These are phyloP conservation scores for Euphorbia tirucalli DNA, from an alignment of 345 rosid species.

Conservation along the genomic window DNA sequence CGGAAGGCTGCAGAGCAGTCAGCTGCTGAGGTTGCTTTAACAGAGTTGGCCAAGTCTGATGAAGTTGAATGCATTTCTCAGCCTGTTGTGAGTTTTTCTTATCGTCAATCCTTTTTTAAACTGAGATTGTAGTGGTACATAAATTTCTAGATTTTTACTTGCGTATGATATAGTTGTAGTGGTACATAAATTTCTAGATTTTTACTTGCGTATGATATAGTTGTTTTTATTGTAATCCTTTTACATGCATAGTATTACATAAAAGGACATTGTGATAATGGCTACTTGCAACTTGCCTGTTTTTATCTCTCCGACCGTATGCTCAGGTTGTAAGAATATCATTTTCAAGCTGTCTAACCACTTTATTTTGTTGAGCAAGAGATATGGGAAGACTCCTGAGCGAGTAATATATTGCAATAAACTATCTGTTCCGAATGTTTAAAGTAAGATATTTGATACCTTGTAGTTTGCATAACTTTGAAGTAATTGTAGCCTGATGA, in stretches of 20 bases:
- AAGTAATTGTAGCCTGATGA: background rate
- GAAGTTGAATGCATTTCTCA: slow-evolving; percentile 53
- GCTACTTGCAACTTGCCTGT: background rate
- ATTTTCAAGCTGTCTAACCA: background rate
- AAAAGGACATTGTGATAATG: background rate
- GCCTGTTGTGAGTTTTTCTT: slow-evolving; percentile 70
- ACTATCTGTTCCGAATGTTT: too few species aligned
- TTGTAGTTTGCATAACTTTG: background rate
- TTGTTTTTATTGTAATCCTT: background rate
- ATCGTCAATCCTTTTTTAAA: background rate
- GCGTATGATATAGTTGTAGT: background rate
- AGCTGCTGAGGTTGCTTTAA: slow-evolving; percentile 89
- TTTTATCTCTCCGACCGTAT: background rate
- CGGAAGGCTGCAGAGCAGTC: slow-evolving; percentile 98
- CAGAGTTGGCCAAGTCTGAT: slow-evolving; percentile 60
- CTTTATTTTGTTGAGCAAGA: background rate
- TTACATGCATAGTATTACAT: background rate
- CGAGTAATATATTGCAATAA: background rate
- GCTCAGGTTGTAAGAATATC: too few species aligned
- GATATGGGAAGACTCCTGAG: background rate
- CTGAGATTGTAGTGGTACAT: background rate
- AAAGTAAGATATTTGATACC: background rate
- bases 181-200: background rate
- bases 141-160: background rate
- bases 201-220: background rate